Evolutionary conservation across 768 basidiomycete species (phyloP), one percentile per base, ranked within the genome.

Genomic region (Leucosporidium yakuticum): DNA sequence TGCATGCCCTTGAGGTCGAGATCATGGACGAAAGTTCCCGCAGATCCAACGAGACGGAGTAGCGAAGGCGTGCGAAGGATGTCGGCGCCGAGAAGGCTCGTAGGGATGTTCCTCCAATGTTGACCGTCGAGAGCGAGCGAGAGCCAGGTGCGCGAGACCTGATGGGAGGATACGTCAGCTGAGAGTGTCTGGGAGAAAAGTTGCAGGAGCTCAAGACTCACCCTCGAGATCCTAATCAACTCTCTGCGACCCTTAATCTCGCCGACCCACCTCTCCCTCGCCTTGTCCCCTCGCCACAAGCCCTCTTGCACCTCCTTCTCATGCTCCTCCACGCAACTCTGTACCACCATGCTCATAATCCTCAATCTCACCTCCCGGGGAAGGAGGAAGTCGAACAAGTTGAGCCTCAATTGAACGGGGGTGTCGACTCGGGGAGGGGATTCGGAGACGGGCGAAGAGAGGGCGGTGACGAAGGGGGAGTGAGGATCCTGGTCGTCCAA

Each of bases 81-180:
- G 48, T 81, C 80, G 20, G 88, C 85, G 76, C 73, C 69, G 20
- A 89, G 88, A 1, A 85, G 78, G 25, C 77, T 82, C 44, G 91
- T 80, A 76, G 89, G 63, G 44, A 90, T 80, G 64, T 83, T 76
- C 54, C 79, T 74, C 92, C 92, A 94, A n/a, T 94, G 82, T 74
- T 91, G 89, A 20, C 91, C 91, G 77, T 95, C 92, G 73, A 87
- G 85, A 31, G 87, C 85, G 49, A 93, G 83, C 4, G 80, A 77
- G 62, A 84, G 85, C 91, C 91, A 95, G 15, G 81, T 75, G 76
- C 84, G 88, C 34, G 88, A 92, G 14, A 71, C 66, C 65, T 68
- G 17, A 91, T 20, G 62, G 68, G 70, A 60, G 63, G 39, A 44
- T 15, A 15, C 39, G 64, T 62, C 61, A 69, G 65, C 2, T 0